Conservation (phyloP, 805 yeast species). For the Ogataea methylovora region DNA sequence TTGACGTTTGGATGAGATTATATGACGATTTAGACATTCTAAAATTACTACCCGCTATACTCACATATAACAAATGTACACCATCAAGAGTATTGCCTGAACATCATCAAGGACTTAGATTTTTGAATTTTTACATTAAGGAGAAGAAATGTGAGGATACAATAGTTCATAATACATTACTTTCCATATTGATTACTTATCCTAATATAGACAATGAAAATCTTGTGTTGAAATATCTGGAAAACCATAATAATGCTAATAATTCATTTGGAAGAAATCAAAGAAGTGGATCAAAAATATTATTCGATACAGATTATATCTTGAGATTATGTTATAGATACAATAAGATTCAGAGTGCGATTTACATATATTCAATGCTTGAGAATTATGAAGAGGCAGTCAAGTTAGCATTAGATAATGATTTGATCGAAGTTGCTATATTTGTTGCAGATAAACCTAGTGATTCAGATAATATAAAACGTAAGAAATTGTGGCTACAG, state of each 20-base stretch:
- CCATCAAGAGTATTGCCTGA: constrained; percentile 28
- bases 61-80: constrained; percentile 50
- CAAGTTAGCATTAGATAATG: constrained; percentile 56
- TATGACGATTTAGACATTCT: constrained; percentile 45
- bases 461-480: constrained; percentile 21
- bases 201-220: constrained; percentile 35
- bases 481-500: constrained; percentile 69
- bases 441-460: constrained; percentile 47
- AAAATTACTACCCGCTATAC: constrained; percentile 66
- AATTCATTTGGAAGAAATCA: constrained; percentile 3
- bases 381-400: constrained; percentile 77
- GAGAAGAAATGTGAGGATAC: constrained; percentile 34
- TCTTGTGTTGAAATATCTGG: constrained; percentile 43
- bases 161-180: constrained; percentile 60
- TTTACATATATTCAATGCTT: constrained; percentile 62
- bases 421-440: constrained; percentile 51
- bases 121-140: constrained; percentile 47
- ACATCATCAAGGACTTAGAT: constrained; percentile 60
- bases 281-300: constrained; percentile 21
- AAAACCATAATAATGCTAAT: constrained; percentile 18
- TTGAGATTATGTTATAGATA: constrained; percentile 63
- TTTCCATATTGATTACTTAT: constrained; percentile 56
- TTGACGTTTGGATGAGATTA: constrained; percentile 71
- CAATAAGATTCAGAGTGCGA: constrained; percentile 56
- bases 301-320: constrained; percentile 67